A percentile compares a stretch with the other conserved stretches of the same genome.
These are phyloP conservation scores for Streptanthus diversifolius DNA, from an alignment of 345 rosid genomes.

Conservation along the genomic window DNA sequence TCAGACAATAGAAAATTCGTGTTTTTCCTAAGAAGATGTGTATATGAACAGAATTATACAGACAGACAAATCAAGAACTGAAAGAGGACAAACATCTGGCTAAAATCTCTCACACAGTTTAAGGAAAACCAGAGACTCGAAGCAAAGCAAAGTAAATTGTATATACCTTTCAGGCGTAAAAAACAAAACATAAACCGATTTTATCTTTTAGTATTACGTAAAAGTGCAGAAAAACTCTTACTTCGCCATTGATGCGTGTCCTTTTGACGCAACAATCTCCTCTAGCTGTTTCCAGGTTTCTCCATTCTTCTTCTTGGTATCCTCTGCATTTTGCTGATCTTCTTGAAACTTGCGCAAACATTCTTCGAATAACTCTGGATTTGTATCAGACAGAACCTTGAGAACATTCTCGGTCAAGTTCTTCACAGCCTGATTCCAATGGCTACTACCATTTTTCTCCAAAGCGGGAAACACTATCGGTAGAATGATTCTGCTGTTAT, in stretches of 20 bases:
- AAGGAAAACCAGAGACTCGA: conserved; percentile 16
- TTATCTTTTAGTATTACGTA: background rate
- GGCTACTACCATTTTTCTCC: conserved; percentile 35
- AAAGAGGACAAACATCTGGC: conserved; percentile 15
- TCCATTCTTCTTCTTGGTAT: conserved; percentile 35
- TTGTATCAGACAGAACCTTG: conserved; percentile 36
- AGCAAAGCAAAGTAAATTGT: conserved; percentile 13
- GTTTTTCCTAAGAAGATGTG: conserved; percentile 4
- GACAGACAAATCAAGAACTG: conserved; percentile 22
- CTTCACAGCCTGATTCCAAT: conserved; percentile 38
- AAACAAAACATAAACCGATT: conserved; percentile 6
- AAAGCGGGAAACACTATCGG: conserved; percentile 39
- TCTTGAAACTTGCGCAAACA: conserved; percentile 38
- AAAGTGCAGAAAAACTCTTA: conserved; percentile 15
- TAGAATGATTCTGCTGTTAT: conserved; percentile 32
- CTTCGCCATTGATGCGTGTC: conserved; percentile 27
- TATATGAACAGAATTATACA: conserved; percentile 24
- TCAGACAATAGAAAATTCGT: conserved; percentile 9
- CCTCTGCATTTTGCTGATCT: conserved; percentile 35
- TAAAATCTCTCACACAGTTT: conserved; percentile 27
- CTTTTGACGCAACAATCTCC: conserved; percentile 60
- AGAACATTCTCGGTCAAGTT: conserved; percentile 39
- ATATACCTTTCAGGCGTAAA: conserved; percentile 28
- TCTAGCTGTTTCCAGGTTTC: conserved; percentile 57
- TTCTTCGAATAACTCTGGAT: conserved; percentile 35